Evolutionary conservation across 1,284 basidiomycete species (phyloP).

Genomic region (Naganishia liquefaciens): DNA sequence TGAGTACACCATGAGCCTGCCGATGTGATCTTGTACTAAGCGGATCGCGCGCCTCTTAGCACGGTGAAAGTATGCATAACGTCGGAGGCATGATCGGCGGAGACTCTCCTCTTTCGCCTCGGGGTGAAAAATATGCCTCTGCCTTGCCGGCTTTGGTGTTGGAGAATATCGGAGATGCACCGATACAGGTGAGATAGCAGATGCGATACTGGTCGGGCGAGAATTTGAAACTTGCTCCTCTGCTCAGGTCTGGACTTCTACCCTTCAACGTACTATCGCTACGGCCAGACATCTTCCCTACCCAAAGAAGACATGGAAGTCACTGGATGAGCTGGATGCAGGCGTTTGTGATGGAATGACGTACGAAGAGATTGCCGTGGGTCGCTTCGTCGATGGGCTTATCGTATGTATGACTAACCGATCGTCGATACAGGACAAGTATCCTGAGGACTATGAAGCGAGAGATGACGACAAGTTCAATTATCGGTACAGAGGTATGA

Average conservation of each 20-base stretch:
- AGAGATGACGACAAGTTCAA: conserved; percentile 99
- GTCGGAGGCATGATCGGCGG: conserved; percentile 97
- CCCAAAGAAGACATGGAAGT: conserved; percentile 96
- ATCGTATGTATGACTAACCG: neutral
- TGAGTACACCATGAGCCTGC: conserved; percentile 53
- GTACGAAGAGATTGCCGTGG: conserved; percentile 94
- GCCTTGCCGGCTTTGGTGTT: conserved; percentile 85
- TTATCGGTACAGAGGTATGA: conserved; percentile 81
- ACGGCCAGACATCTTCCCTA: conserved; percentile 82
- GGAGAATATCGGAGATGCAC: conserved; percentile 86
- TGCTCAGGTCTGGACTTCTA: conserved; percentile 88
- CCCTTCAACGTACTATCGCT: conserved; percentile 86
- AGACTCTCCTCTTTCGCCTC: conserved; percentile 80
- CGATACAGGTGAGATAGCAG: conserved; percentile 79
- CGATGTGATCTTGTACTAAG: neutral
- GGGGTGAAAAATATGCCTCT: conserved; percentile 80
- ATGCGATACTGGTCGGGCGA: too few species aligned
- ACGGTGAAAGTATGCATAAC: conserved; percentile 97
- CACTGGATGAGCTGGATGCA: conserved; percentile 95
- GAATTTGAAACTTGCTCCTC: neutral
- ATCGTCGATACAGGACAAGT: conserved; percentile 66
- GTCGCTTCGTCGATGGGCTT: conserved; percentile 29
- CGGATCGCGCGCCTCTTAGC: conserved; percentile 58
- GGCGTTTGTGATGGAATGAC: conserved; percentile 99
- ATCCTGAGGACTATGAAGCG: conserved; percentile 98